Base-by-base conservation (phyloP, 805 yeast species). In the baker's yeast (Saccharomyces cerevisiae) region DNA sequence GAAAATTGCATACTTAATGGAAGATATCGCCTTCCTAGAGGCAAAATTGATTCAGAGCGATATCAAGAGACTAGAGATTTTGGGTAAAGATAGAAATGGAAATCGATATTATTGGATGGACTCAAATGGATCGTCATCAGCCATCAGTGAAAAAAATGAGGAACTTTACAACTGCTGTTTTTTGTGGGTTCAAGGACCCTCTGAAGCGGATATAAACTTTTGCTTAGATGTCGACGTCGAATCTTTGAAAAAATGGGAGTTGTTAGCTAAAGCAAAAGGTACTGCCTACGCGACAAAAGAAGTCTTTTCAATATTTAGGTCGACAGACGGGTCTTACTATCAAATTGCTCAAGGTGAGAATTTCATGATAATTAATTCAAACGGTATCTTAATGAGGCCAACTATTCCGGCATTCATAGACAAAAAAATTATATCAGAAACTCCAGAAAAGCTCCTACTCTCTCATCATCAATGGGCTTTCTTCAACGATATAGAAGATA, bases 61-160 rank as follows among this genome's bases (percentile, higher is more conserved):
- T 63, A 76, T 85, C 56, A 96, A 88, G 65, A 72, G 97, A 53
- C 77, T 88, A 47, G 78, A 79, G 51, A 75, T 80, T 32, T 72
- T 92, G 27, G 98, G 98, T 2, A 79, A 81, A 56, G 98, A 92
- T 69, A 73, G 96, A 48, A 79, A 80, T 55, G 89, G 75, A 65
- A 92, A 92, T 71, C 75, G 91, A 57, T 92, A 91, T 67, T 92
- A 96, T 96, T 92, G 96, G 96, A 84, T 89, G 67, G 97, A 92
- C 63, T 77, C 77, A 57, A 85, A 85, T 64, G 97, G 96, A 0
- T 36, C 22, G 11, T 11, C 43, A 8, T 36, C 24, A 17, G 8
- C 13, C 11, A 77, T 72, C 0, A 73, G 71, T 8, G 73, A 63
- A 6, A 77, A 74, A 11, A 80, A 77, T 8, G 76, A 74, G 11